These are phyloP conservation scores for Sclerotinia sclerotiorum DNA, from an alignment of 2,329 filamentous ascomycete species.

Conservation along the genomic window DNA sequence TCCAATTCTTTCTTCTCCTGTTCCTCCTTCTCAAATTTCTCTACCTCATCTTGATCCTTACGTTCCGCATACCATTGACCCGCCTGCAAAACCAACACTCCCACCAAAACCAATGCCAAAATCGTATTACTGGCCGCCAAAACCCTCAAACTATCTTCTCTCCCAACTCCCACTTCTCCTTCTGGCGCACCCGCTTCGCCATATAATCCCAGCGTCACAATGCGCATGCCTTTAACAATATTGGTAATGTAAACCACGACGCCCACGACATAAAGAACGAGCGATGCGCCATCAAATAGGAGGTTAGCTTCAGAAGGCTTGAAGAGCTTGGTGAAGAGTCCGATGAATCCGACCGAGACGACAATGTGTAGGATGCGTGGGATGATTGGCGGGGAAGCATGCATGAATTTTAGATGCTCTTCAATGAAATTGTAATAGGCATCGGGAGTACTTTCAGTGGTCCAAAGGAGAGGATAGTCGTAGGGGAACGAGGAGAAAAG, in stretches of 20 bases:
- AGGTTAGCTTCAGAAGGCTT: constrained; percentile 90
- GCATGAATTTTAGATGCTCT: constrained; percentile 84
- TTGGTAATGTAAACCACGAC: constrained; percentile 93
- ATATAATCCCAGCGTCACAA: constrained; percentile 68
- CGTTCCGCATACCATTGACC: constrained; percentile 98
- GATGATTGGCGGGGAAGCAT: constrained; percentile 89
- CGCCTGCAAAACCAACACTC: constrained; percentile 88
- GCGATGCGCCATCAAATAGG: constrained; percentile 78
- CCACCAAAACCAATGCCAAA: constrained; percentile 84
- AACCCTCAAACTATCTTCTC: constrained; percentile 89
- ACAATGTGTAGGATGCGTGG: constrained; percentile 92
- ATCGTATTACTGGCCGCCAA: constrained; percentile 95
- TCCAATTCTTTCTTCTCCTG: constrained; percentile 49
- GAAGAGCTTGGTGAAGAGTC: constrained; percentile 94
- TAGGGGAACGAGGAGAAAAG: constrained; percentile 72
- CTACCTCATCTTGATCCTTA: constrained; percentile 80
- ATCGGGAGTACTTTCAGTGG: constrained; percentile 61
- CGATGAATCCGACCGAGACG: constrained; percentile 80
- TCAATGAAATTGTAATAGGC: constrained; percentile 83
- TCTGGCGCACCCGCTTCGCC: constrained; percentile 46
- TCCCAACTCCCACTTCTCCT: constrained; percentile 68
- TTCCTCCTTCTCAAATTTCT: constrained; percentile 58
- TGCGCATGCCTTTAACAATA: constrained; percentile 89
- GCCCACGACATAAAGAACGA: constrained; percentile 78
- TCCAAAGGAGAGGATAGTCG: constrained; percentile 86